Percentiles rank a stretch among this genome's conserved stretches.
phyloP scores from a whole-genome alignment of 2,329 filamentous ascomycete species.

The Colletotrichum simmondsii region DNA sequence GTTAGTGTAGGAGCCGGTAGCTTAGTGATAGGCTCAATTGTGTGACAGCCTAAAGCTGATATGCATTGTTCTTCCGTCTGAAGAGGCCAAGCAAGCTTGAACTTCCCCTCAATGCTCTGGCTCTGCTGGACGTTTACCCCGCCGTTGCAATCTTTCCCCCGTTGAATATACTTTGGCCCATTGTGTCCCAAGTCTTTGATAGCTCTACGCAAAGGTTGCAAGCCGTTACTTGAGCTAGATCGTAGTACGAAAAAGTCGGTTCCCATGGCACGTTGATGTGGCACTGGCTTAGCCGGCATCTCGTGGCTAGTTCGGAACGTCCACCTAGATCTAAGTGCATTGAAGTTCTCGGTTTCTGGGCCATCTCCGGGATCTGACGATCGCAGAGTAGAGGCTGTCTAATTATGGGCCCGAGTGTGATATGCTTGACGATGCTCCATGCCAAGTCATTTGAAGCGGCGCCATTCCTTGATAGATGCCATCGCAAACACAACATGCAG shows the following conservation, averaged over 20 bases:
- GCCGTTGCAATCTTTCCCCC: background rate
- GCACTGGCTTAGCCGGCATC: background rate
- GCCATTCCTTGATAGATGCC: background rate
- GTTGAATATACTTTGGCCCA: background rate
- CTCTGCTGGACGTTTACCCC: background rate
- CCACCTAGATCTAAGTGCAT: background rate
- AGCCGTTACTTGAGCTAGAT: background rate
- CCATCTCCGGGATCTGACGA: background rate
- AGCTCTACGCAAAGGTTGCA: background rate
- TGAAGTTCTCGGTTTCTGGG: background rate
- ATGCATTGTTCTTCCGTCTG: constrained; percentile 4
- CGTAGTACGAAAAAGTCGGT: background rate
- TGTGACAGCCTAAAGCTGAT: constrained; percentile 21
- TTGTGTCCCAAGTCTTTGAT: background rate
- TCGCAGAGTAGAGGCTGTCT: background rate
- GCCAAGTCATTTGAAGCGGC: background rate
- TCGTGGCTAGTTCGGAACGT: background rate
- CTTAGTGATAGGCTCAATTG: constrained; percentile 18
- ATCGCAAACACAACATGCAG: too few relatives aligned
- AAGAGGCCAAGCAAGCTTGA: constrained; percentile 8
- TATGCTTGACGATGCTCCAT: background rate
- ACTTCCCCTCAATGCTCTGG: background rate
- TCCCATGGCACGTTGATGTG: background rate
- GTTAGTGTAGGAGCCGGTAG: constrained; percentile 2
- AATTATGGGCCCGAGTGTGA: background rate